phyloP scores from a whole-genome alignment of 2,329 filamentous ascomycete genomes.

The Cytospora leucostoma region DNA sequence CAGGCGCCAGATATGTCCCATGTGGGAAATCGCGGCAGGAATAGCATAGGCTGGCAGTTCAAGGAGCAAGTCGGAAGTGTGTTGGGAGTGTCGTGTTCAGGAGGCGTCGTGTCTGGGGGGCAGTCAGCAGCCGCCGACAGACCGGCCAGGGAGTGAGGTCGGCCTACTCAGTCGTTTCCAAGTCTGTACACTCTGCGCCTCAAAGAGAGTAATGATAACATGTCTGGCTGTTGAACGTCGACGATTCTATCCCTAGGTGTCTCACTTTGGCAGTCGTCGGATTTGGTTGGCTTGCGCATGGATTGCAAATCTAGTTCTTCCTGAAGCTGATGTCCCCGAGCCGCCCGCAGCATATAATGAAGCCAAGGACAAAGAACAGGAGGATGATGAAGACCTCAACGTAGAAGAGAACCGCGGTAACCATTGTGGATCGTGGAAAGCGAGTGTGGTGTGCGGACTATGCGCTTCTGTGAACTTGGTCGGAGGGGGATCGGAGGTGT shows the following conservation, averaged over 20 bases:
- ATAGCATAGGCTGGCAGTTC: neutral
- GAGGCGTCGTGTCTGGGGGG: neutral
- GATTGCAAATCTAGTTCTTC: slow-evolving; percentile 12
- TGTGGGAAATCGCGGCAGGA: neutral
- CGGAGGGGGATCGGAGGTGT: neutral
- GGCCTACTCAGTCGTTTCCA: neutral
- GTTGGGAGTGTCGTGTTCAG: neutral
- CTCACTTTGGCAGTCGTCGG: neutral
- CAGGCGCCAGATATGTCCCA: neutral
- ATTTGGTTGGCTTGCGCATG: neutral
- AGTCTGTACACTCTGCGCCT: neutral
- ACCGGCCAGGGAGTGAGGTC: neutral
- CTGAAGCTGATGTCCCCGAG: slow-evolving; percentile 22
- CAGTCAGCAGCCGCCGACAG: neutral
- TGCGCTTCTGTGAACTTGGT: neutral
- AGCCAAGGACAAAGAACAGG: slow-evolving; percentile 7
- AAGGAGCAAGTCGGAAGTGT: neutral
- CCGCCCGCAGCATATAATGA: slow-evolving; percentile 15
- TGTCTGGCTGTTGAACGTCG: neutral
- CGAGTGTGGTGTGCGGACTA: neutral
- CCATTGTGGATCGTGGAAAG: slow-evolving; percentile 16
- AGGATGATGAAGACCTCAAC: slow-evolving; percentile 20
- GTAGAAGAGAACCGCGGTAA: slow-evolving; percentile 19
- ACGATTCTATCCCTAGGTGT: neutral
- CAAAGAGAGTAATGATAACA: neutral